phyloP scores from a whole-genome alignment of 768 basidiomycete species.

The Tylopilus rubrobrunneus region DNA sequence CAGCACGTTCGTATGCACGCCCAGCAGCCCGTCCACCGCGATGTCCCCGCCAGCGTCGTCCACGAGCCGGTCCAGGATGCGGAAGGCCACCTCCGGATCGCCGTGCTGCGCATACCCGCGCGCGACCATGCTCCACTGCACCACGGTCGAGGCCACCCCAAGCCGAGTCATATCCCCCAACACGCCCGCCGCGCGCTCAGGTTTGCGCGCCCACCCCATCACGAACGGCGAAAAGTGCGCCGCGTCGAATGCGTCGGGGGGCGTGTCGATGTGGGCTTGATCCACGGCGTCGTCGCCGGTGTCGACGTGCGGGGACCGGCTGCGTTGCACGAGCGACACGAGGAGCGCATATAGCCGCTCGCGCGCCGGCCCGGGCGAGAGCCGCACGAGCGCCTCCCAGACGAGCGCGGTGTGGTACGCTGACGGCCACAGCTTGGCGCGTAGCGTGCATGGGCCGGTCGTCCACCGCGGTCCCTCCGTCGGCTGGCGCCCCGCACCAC shows the following conservation, averaged over 20 bases:
- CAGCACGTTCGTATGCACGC: slow-evolving; percentile 37
- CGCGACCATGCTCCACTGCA: slow-evolving; percentile 50
- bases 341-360: slow-evolving; percentile 45
- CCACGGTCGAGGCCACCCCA: slow-evolving; percentile 41
- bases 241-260: slow-evolving; percentile 30
- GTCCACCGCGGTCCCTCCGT: slow-evolving; percentile 1
- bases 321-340: slow-evolving; percentile 21
- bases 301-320: neutral
- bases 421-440: slow-evolving; percentile 32
- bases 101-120: slow-evolving; percentile 42
- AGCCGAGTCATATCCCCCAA: slow-evolving; percentile 50
- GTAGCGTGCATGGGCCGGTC: neutral
- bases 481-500: slow-evolving; percentile 9
- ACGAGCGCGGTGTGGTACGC: slow-evolving; percentile 33
- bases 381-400: slow-evolving; percentile 30
- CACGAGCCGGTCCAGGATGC: slow-evolving; percentile 43
- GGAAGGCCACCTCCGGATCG: slow-evolving; percentile 33
- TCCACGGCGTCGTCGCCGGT: too few relatives aligned
- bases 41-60: neutral
- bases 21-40: slow-evolving; percentile 20
- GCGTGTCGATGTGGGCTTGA: neutral
- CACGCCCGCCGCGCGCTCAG: slow-evolving; percentile 35
- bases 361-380: slow-evolving; percentile 20
- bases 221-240: slow-evolving; percentile 56
- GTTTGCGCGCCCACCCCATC: slow-evolving; percentile 26